Base-by-base conservation (phyloP, 2,329 filamentous ascomycete species). In the Hymenoscyphus repandus region DNA sequence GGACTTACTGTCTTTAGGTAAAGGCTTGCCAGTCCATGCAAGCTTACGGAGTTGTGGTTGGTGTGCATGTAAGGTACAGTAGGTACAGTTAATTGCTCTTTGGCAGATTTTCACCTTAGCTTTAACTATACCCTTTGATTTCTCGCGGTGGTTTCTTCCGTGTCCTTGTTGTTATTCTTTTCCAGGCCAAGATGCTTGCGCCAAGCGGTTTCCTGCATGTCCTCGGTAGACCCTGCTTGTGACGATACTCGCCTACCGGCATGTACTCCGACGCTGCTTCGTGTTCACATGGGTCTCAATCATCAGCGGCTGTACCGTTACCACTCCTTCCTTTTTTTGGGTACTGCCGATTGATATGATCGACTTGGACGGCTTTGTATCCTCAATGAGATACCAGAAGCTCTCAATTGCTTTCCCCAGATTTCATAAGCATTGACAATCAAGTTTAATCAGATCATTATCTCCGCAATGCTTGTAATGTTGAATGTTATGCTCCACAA, bases 391-490 rank as follows among this genome's bases (percentile, higher is more conserved):
- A 31, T 10, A 15, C 31, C 13, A 31, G 9, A 13, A 13, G 22
- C 22, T 44, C 31, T 17, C 10, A 44, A 15, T 18, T 15, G 27
- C 18, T 17, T 44, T 44, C 27, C 30, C 13, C 27, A 44, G 12
- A n/a, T 44, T 17, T 44, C 15, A 32, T 44, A 27, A 44, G 41
- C 41, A 44, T 44, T 44, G 41, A 32, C 41, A 44, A 44, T 30
- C 20, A 32, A n/a, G 27, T 32, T 32, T 27, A 27, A 44, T 32
- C 20, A 31, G 30, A 10, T 44, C 41, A 44, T 44, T 10, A 30
- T 20, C 18, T 10, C 22, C n/a, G 13, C 11, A 32, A 44, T 44
- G 20, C 41, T 27, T 44, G 18, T 44, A 44, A 32, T 5, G 18
- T 20, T 20, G 13, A 17, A 22, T 41, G 18, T 41, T 20, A 17